Conservation (phyloP, 116 monocot species). For the Zostera marina region DNA sequence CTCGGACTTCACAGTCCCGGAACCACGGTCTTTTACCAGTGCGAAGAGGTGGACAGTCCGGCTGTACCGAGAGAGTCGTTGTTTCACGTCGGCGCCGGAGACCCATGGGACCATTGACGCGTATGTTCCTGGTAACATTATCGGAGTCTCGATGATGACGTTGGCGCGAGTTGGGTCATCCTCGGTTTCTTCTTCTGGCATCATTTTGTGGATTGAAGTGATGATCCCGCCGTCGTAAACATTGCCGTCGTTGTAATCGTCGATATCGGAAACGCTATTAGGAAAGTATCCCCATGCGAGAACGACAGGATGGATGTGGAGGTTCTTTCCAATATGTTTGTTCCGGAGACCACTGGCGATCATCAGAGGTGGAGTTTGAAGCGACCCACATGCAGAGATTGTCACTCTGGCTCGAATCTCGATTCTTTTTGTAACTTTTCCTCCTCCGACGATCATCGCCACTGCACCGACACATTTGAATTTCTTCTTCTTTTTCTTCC, state of each 20-base stretch:
- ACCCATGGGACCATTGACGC: constrained; percentile 47
- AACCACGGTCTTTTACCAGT: constrained; percentile 48
- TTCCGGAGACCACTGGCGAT: constrained; percentile 58
- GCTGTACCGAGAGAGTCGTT: constrained; percentile 44
- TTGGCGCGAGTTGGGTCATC: not conserved
- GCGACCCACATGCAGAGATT: constrained; percentile 67
- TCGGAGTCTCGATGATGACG: constrained; percentile 58
- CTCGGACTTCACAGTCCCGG: constrained; percentile 34
- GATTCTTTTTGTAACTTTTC: constrained; percentile 18
- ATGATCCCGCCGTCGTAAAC: constrained; percentile 72
- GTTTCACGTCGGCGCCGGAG: constrained; percentile 62
- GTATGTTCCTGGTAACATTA: constrained; percentile 33
- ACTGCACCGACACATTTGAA: constrained; percentile 48
- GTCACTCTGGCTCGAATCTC: constrained; percentile 42
- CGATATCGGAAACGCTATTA: not conserved
- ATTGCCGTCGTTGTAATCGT: constrained; percentile 31
- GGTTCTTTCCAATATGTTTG: constrained; percentile 65
- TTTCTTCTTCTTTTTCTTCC: constrained; percentile 15
- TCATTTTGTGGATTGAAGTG: constrained; percentile 67
- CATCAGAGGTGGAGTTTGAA: constrained; percentile 61
- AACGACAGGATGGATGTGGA: constrained; percentile 64
- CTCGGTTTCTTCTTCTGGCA: constrained; percentile 1
- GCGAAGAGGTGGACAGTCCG: constrained; percentile 53
- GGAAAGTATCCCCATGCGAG: constrained; percentile 92
- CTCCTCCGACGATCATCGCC: constrained; percentile 12